Base-by-base conservation (phyloP, 2,329 filamentous ascomycete species). In the Parasarocladium wereldwijsianum region DNA sequence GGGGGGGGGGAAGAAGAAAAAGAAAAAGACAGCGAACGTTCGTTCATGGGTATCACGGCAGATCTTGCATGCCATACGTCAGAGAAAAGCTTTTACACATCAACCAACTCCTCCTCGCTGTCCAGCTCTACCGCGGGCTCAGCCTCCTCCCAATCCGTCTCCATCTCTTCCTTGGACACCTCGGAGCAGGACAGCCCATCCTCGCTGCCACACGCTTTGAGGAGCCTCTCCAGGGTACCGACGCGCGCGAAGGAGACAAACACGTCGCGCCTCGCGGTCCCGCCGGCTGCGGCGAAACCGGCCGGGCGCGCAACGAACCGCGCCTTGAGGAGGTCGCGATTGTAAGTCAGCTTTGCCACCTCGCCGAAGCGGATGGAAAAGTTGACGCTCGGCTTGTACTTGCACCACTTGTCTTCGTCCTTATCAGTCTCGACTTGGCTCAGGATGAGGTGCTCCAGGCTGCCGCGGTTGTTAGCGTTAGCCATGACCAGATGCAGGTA, bases 201-300 rank as follows among this genome's bases (percentile, higher is more conserved):
- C n/a, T n/a, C n/a, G n/a, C n/a, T n/a, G n/a, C n/a, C 59, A 22
- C 60, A 52, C 34, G 70, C 66, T 13, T 43, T 40, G 26, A 71
- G 43, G 37, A 72, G 67, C 3, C 67, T 53, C 33, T 54, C 50
- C 50, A 68, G 64, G 5, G 66, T 70, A 13, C 62, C 52, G 38
- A 59, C 54, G 5, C 66, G 46, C 43, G 66, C 65, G 39, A 72
- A 71, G 32, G 55, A 46, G 6, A 59, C 62, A 37, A 71, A 50
- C 3, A 71, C 42, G 24, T 64, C 53, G 3, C 47, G 45, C 24
- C 51, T 42, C 8, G 51, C 50, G 21, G 42, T 36, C 11, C 47
- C 38, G 4, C 32, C 39, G 9, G 28, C 39, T 6, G 5, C n/a
- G 9, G 24, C 22, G 7, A n/a, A n/a, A n/a, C n/a, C n/a, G n/a